Evolutionary conservation across 2,329 filamentous ascomycete genomes (phyloP).

Genomic region (Microdochium bolleyi): DNA sequence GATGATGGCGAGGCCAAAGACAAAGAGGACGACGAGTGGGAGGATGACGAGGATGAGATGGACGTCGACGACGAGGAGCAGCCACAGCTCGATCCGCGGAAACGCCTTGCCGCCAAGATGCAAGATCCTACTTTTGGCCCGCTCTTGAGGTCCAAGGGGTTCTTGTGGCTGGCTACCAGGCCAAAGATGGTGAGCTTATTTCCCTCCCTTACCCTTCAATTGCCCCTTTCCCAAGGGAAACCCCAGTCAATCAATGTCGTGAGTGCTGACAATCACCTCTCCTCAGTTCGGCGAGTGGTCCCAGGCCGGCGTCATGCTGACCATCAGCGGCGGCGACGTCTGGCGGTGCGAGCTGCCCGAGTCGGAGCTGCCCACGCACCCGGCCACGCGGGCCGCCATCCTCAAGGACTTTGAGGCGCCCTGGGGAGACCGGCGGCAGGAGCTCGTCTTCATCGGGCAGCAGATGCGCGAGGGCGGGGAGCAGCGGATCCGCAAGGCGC

Average conservation of each 20-base stretch:
- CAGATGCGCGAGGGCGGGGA: slow-evolving; percentile 38
- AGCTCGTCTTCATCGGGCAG: slow-evolving; percentile 68
- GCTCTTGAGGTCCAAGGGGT: slow-evolving; percentile 56
- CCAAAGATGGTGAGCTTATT: slow-evolving; percentile 30
- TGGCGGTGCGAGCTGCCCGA: slow-evolving; percentile 55
- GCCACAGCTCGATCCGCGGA: slow-evolving; percentile 19
- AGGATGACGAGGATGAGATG: slow-evolving; percentile 12
- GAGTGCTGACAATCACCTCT: not conserved
- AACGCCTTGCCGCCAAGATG: slow-evolving; percentile 45
- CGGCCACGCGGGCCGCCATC: slow-evolving; percentile 38
- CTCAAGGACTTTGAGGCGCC: slow-evolving; percentile 42
- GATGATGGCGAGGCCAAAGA: slow-evolving; percentile 24
- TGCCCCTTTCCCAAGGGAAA: not conserved
- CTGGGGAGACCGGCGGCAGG: slow-evolving; percentile 65
- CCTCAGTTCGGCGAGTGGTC: slow-evolving; percentile 50
- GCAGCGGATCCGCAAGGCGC: slow-evolving; percentile 35
- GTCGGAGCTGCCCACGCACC: slow-evolving; percentile 39
- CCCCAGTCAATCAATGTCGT: not conserved
- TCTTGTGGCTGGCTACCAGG: slow-evolving; percentile 51
- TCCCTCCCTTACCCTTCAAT: not conserved
- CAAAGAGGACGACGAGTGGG: slow-evolving; percentile 14
- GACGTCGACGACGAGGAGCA: slow-evolving; percentile 14
- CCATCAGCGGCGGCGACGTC: slow-evolving; percentile 42
- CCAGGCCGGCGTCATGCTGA: slow-evolving; percentile 57
- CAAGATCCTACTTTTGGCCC: slow-evolving; percentile 40